Conservation (phyloP, 257 asterid genomes). For the Nicotiana benthamiana region DNA sequence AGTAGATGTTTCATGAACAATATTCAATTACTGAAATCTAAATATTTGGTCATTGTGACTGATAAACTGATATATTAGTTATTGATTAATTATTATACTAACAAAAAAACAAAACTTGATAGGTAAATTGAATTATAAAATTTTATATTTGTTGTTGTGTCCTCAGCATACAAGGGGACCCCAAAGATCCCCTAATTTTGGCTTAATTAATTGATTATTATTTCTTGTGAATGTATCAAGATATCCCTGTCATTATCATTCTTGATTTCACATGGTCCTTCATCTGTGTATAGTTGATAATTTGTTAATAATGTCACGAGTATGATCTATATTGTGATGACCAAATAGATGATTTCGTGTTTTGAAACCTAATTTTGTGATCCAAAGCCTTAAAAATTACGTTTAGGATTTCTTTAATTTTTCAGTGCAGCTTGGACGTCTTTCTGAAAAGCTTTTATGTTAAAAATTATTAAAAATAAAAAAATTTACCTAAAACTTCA, state of each 20-base stretch:
- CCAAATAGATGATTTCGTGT: too few species aligned
- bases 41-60: neutral
- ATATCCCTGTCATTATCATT: constrained; percentile 5
- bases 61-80: neutral
- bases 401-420: too few species aligned
- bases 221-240: neutral
- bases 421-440: too few species aligned
- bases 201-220: neutral
- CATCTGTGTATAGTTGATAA: neutral
- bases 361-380: too few species aligned
- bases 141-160: neutral
- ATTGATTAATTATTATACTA: neutral
- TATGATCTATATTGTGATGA: neutral
- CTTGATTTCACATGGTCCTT: neutral
- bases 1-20: neutral
- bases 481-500: too few species aligned
- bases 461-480: too few species aligned
- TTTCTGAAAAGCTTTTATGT: too few species aligned
- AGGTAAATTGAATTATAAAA: neutral
- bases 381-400: too few species aligned
- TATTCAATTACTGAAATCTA: neutral
- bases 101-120: neutral
- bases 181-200: neutral
- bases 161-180: neutral
- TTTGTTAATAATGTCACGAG: neutral